Base-by-base conservation (phyloP, 1,284 basidiomycete species). In the Trametes hirsuta region DNA sequence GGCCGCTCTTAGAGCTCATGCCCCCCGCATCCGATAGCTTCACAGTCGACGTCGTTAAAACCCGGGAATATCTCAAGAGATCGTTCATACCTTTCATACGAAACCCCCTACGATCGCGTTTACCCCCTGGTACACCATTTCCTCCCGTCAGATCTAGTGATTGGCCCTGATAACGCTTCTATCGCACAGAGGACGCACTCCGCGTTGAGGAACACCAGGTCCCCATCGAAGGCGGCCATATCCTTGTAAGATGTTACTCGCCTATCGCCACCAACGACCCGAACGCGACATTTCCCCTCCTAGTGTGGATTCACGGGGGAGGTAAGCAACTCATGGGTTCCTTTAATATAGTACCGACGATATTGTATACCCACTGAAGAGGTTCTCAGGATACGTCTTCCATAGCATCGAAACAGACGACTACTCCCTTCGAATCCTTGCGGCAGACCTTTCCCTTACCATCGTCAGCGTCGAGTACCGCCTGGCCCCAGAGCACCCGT, bases 401-500 rank as follows among this genome's bases (percentile, higher is more conserved):
- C 62, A 64, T 12, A 55, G 56, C 21, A 42, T 66, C 30, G 66
- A 68, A 22, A 40, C 44, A 9, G 67, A 70, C 41, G 68, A 68
- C 35, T 45, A 57, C 21, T 18, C 39, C 5, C 54, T 68, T 9
- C 62, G 68, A 9, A 51, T 41, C 8, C n/a, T 60, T 11, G 58
- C 53, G 25, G 50, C 50, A 11, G 53, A 55, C 4, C 50, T 62
- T 11, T 58, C 55, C 24, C 44, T 64, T 22, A 63, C 74, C 2
- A 69, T 74, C 25, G 68, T 49, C 4, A 49, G 50, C 24, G 55
- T 56, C 25, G 55, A 47, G 25, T 56, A 56, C 22, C 46, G 77
- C 18, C 70, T 77, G 11, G 76, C 77, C 6, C 79, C 79, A 1
- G 74, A 77, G 47, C 55, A 74, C 54, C 72, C 75, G 0, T 80